Base-by-base conservation (phyloP, 306 rosid genomes). In the Prunus mongolica region DNA sequence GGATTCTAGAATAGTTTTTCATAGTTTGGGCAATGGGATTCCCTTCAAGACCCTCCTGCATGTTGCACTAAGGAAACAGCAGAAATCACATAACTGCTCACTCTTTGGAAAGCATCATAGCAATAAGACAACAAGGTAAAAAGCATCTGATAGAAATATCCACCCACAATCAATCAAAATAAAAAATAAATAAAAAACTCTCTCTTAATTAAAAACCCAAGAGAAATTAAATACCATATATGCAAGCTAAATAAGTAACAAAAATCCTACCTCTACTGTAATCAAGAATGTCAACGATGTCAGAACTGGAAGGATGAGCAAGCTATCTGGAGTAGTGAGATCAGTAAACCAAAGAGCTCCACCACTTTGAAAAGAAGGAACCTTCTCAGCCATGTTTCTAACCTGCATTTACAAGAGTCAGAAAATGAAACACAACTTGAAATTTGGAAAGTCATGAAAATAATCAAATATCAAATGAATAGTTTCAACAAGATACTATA, bases 11-110 rank as follows among this genome's bases (percentile, higher is more conserved):
- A 62, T 92, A 47, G 19, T 88, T 92, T 89, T 95, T 95, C 97
- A 90, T 90, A 74, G 87, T 92, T 56, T 66, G 58, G 74, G 91
- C 97, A 72, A 72, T 45, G 74, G 97, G 99, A 87, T 92, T 95
- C 69, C 97, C 97, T 92, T 92, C 99, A 86, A 91, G 57, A 19
- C 97, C 99, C 79, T 92, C 96, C 85, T 90, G 99, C 96, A 89
- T 83, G 77, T 95, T 89, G 84, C 71, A 84, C 97, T 95, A 84
- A 70, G 76, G 74, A 87, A 58, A 73, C 71, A 57, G 18, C 14
- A 24, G 54, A 73, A 45, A 58, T 73, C 67, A 71, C 22, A 67
- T 46, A 13, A 18, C 54, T 55, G 8, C 50, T 65, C 54, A 38
- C 45, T 24, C 71, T 44, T 69, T 44, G 60, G 57, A 79, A 71